A percentile compares a stretch with the other conserved stretches of the same genome.
These are phyloP conservation scores for Fragosphaeria purpurea DNA, from an alignment of 2,329 filamentous ascomycete genomes.

Conservation along the genomic window DNA sequence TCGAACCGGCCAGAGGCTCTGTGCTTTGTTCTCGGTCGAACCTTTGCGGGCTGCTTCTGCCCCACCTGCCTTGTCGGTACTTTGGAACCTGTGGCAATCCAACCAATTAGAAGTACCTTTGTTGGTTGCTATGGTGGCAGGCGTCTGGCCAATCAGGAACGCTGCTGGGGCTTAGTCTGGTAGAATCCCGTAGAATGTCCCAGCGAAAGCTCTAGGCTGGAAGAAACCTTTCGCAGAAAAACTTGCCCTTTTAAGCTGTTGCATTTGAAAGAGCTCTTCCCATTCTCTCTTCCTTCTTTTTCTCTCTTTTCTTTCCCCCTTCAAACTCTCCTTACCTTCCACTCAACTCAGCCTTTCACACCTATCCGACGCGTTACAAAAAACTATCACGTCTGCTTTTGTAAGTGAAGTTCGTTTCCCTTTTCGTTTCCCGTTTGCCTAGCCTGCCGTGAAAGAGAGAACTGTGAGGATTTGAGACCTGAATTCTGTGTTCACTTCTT, in stretches of 20 bases:
- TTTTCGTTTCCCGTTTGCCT: no score
- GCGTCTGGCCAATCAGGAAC: constrained; percentile 16
- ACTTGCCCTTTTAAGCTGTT: constrained; percentile 22
- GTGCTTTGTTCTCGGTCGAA: no score
- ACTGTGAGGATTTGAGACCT: no score
- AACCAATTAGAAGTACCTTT: constrained; percentile 8
- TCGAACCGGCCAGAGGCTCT: background rate
- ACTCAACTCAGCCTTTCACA: background rate
- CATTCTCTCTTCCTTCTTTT: constrained; percentile 3
- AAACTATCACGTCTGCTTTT: no score
- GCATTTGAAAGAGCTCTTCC: constrained; percentile 13
- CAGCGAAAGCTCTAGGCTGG: constrained; percentile 17
- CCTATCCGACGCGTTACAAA: no score
- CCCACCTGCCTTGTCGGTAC: no score
- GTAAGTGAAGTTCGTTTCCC: no score
- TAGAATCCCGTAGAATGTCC: constrained; percentile 26
- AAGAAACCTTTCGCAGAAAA: constrained; percentile 13
- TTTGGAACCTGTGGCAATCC: background rate
- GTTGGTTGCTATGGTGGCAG: constrained; percentile 12
- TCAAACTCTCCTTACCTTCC: background rate
- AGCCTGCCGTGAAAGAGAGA: no score
- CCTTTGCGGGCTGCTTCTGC: no score
- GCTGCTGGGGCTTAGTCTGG: constrained; percentile 17
- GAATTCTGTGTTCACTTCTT: no score
- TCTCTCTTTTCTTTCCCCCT: constrained; percentile 1